Base-by-base conservation (phyloP, 192 early-diverging fungal species). In the Coemansia sp. region DNA sequence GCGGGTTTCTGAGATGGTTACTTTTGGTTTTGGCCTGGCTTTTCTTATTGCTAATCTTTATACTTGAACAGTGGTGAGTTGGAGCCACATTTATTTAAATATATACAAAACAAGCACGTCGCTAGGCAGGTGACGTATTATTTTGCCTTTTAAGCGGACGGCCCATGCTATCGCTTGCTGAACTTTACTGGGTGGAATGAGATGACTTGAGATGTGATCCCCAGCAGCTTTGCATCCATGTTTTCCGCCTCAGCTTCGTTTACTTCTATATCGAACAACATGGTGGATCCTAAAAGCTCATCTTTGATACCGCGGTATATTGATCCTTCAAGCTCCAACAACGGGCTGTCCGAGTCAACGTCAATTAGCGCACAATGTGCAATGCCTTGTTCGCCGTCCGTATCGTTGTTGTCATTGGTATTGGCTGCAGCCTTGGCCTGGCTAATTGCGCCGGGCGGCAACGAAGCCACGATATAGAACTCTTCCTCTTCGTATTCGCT, bases 351-450 rank as follows among this genome's bases (percentile, higher is more conserved):
- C 5, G 76, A 63, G 32, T 70, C 76, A 14, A 73, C 32, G 25
- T 72, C 76, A n/a, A 79, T 62, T 2, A 79, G 22, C 37, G 76
- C 70, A 43, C 73, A 79, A 21, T 73, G 52, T 17, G 70, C 59
- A 4, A 9, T n/a, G 27, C 14, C 23, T 35, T 38, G 29, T 3
- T 35, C 19, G 0, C 57, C 32, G 27, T 14, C 49, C 15, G 22
- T 15, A 37, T 61, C 58, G 2, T 11, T 24, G 5, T 22, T 14
- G 12, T 24, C 56, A 41, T 53, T 24, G 5, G n/a, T 29, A 12
- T 21, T 22, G 15, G 41, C 41, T 8, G n/a, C n/a, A 11, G 66
- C 54, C 5, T 62, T 50, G 2, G 65, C 64, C 14, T 57, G 41
- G 3, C 14, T 54, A 12, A 73, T 27, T 2, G 66, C 47, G 27